Evolutionary conservation across 2,329 filamentous ascomycete genomes (phyloP), one percentile per base, ranked within the genome.

Genomic region (Penicillium crustosum): DNA sequence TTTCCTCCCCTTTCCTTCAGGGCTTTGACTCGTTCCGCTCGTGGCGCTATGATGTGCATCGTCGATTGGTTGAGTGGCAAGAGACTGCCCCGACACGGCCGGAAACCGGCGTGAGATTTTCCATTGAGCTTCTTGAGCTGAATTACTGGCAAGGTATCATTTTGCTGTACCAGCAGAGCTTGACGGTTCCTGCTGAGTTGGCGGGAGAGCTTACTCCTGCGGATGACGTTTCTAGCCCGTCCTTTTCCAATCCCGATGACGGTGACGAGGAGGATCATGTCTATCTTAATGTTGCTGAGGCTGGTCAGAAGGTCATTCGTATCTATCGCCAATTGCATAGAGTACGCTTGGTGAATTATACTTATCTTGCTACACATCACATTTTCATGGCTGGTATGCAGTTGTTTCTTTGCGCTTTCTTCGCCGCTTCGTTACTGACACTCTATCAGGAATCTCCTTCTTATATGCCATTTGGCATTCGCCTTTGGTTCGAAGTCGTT

Each of bases 61-160:
- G 85, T 59, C 84, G 93, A 38, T 77, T 97, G 42, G 87, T 86
- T 64, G 87, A 93, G 65, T 97, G 93, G 94, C 94, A 93, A 73
- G 86, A 87, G 29, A 87, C 86, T 6, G 89, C 92, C 1, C 94
- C 93, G 0, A 88, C 84, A 0, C 87, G 89, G 61, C 77, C 84
- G 23, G 86, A 94, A 57, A 96, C 91, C 0, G 93, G 93, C 1
- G 94, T 97, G 2, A 86, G 86, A 4, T 97, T 97, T 72, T 92
- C 90, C 0, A 87, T 90, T 1, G 89, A 96, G 55, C 96, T 97
- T 68, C 77, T 97, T 5, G 91, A 97, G 68, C 82, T 97, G 60
- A 97, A 97, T 74, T 97, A 97, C 75, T 97, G 93, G 93, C 93
- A 97, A 73, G 91, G 92, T 4, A 87, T 97, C 60, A 95, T 97